Evolutionary conservation across 306 rosid genomes (phyloP).

Genomic region (Crataegus laevigata): DNA sequence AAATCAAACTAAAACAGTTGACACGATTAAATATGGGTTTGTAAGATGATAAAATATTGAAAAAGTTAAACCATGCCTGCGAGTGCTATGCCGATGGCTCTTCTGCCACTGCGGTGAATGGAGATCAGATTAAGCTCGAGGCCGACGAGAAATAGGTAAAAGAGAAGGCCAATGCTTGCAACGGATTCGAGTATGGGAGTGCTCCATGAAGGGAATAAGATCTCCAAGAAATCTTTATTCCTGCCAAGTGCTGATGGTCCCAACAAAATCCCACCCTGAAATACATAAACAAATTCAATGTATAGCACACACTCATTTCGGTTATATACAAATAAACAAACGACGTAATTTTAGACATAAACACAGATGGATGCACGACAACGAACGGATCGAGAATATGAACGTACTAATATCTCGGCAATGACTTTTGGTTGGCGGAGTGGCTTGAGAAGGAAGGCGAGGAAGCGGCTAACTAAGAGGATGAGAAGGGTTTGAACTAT

Average conservation of each 20-base stretch:
- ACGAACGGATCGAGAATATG: too few relatives aligned
- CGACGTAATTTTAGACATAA: not conserved
- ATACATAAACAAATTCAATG: not conserved
- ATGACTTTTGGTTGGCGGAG: slow-evolving; percentile 88
- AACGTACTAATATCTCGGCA: slow-evolving; percentile 55
- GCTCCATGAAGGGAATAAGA: slow-evolving; percentile 16
- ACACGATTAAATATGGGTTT: too few relatives aligned
- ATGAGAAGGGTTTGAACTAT: slow-evolving; percentile 46
- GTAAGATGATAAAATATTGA: too few relatives aligned
- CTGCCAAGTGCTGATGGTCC: slow-evolving; percentile 21
- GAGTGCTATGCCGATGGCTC: slow-evolving; percentile 7
- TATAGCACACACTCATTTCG: not conserved
- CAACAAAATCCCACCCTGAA: slow-evolving; percentile 19
- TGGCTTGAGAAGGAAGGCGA: slow-evolving; percentile 61
- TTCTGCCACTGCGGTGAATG: slow-evolving; percentile 3
- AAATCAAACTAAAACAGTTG: too few relatives aligned
- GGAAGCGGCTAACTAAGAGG: slow-evolving; percentile 43
- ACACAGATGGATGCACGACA: not conserved
- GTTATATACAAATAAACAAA: not conserved
- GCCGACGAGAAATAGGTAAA: slow-evolving; percentile 13
- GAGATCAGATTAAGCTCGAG: slow-evolving; percentile 6
- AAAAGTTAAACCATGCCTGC: not conserved
- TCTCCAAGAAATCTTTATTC: not conserved
- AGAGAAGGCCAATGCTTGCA: slow-evolving; percentile 17
- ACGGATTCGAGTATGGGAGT: slow-evolving; percentile 3